phyloP scores from a whole-genome alignment of 2,329 filamentous ascomycete species.

The Alternaria sp. region DNA sequence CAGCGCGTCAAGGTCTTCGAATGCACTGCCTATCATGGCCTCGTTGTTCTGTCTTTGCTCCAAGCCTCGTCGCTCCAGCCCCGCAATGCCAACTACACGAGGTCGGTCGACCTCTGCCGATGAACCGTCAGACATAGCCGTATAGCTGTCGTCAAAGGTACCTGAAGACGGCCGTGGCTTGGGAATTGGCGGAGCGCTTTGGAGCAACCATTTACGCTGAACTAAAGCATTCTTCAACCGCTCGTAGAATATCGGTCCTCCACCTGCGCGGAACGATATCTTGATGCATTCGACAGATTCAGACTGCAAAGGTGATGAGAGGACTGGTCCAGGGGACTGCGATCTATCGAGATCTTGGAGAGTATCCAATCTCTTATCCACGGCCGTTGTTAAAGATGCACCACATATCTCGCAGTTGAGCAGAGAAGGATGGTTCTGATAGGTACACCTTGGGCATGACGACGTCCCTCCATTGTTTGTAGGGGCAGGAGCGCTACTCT shows the following conservation, averaged over 20 bases:
- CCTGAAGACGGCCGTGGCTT: slow-evolving; percentile 59
- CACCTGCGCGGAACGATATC: slow-evolving; percentile 87
- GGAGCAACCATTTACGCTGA: slow-evolving; percentile 94
- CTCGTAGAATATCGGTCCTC: slow-evolving; percentile 89
- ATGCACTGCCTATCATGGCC: slow-evolving; percentile 88
- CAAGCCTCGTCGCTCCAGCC: slow-evolving; percentile 83
- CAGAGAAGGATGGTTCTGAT: slow-evolving; percentile 89
- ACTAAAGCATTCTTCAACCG: slow-evolving; percentile 85
- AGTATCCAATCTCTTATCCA: slow-evolving; percentile 53
- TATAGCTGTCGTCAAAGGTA: slow-evolving; percentile 40
- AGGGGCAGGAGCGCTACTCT: slow-evolving; percentile 43
- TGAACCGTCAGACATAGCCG: slow-evolving; percentile 29
- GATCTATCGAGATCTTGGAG: slow-evolving; percentile 57
- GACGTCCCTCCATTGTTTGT: slow-evolving; percentile 28
- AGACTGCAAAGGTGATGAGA: slow-evolving; percentile 58
- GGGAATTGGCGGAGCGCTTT: slow-evolving; percentile 87
- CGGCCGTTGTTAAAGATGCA: slow-evolving; percentile 70
- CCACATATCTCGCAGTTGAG: slow-evolving; percentile 90
- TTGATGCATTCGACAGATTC: slow-evolving; percentile 81
- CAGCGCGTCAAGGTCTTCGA: slow-evolving; percentile 93
- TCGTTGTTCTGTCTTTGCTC: slow-evolving; percentile 93
- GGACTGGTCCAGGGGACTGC: slow-evolving; percentile 80
- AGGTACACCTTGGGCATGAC: slow-evolving; percentile 86
- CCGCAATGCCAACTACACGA: slow-evolving; percentile 87
- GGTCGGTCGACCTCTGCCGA: slow-evolving; percentile 37